These are phyloP conservation scores for Areca catechu DNA, from an alignment of 176 grass and related monocot species.

Conservation along the genomic window DNA sequence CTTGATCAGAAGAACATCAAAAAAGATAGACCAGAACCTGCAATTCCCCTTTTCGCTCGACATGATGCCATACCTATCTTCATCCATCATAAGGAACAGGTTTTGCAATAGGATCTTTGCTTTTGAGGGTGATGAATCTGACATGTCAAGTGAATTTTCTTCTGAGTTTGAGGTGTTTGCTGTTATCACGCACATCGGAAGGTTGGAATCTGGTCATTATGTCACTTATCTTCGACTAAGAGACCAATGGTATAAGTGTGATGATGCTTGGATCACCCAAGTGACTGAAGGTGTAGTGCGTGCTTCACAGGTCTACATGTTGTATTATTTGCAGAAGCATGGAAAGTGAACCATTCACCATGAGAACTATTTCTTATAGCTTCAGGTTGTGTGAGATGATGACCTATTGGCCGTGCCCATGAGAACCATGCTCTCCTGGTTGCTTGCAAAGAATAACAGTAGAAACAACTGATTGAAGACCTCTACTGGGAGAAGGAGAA, in stretches of 20 bases:
- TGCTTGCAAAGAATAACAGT: neutral
- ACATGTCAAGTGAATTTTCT: conserved; percentile 1
- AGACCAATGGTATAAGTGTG: conserved; percentile 19
- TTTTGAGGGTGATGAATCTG: conserved; percentile 9
- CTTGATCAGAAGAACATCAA: conserved; percentile 3
- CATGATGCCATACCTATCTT: conserved; percentile 24
- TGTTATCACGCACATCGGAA: conserved; percentile 12
- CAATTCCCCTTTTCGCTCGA: conserved; percentile 22
- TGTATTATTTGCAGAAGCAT: conserved; percentile 26
- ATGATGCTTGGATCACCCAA: conserved; percentile 19
- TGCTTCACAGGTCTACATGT: conserved; percentile 22
- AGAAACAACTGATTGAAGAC: neutral
- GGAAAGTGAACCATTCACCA: neutral
- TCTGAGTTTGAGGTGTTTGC: conserved; percentile 25
- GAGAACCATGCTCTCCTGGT: neutral
- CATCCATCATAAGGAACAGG: conserved; percentile 18
- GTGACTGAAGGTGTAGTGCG: conserved; percentile 16
- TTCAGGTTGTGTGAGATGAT: no score
- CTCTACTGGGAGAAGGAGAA: no score
- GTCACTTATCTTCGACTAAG: conserved; percentile 12
- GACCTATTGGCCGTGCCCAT: no score
- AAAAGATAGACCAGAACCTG: conserved; percentile 18
- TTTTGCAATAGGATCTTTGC: conserved; percentile 16
- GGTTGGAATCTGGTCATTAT: conserved; percentile 21
- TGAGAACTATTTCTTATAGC: no score